Base-by-base conservation (phyloP, 1,139 yeast species). In the Komagataea norvegica region DNA sequence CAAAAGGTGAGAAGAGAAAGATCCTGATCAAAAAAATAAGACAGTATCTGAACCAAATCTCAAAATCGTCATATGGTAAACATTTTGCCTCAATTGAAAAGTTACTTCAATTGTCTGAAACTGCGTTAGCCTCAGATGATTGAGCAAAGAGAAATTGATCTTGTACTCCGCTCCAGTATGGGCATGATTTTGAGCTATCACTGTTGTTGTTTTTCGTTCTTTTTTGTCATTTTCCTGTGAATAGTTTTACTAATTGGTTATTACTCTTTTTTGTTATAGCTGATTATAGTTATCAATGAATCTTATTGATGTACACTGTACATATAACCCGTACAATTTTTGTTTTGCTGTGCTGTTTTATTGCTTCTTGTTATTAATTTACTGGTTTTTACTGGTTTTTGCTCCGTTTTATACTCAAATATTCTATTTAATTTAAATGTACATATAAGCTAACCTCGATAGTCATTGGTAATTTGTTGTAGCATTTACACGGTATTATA, bases 61-160 rank as follows among this genome's bases (percentile, higher is more conserved):
- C 76, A 15, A 74, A 72, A 55, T 70, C 73, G 36, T 67, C 67
- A 40, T 76, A 79, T 55, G 94, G 94, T 19, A 86, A 86, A 62
- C 95, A 86, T 56, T 67, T 86, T 50, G 93, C 88, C 6, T 79
- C 89, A 21, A 88, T 85, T 48, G 94, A 85, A 57, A 80, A 82
- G 57, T 70, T 84, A 67, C 75, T 74, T 44, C 46, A 48, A 6
- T 37, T 56, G 22, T 51, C 59, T 9, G 58, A 52, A 33, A 45
- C 46, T 24, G 55, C 57, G 8, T 42, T 47, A 10, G 31, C 49
- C 24, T 52, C 47, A 32, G 55, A 48, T 25, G 54, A 45, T n/a
- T n/a, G n/a, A n/a, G n/a, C n/a, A n/a, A n/a, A n/a, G n/a, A n/a
- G n/a, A n/a, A n/a, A n/a, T n/a, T n/a, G n/a, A n/a, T n/a, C n/a